phyloP scores from a whole-genome alignment of 306 rosid species.

The Glycine latifolia region DNA sequence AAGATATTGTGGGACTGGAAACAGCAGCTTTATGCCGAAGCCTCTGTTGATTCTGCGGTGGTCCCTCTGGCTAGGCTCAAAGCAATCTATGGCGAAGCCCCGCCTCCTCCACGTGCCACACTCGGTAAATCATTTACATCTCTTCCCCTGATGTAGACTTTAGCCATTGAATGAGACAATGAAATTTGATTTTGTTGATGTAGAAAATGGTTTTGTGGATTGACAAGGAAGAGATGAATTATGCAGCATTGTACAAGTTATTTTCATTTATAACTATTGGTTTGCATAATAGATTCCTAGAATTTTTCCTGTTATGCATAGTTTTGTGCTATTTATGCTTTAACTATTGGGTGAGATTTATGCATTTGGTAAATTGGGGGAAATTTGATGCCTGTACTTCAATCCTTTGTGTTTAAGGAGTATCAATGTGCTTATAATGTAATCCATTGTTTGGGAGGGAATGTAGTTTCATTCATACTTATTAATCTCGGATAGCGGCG shows the following conservation, averaged over 20 bases:
- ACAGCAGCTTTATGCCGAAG: slow-evolving; percentile 78
- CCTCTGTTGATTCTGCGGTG: slow-evolving; percentile 54
- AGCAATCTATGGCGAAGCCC: slow-evolving; percentile 77
- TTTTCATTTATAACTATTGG: not conserved
- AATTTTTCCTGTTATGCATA: too few species aligned
- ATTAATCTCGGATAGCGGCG: too few species aligned
- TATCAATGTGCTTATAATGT: not conserved
- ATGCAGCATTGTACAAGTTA: not conserved
- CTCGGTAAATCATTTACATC: slow-evolving; percentile 55
- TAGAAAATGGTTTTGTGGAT: too few species aligned
- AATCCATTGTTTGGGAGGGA: slow-evolving; percentile 13
- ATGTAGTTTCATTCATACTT: not conserved
- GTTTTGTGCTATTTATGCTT: not conserved
- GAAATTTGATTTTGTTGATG: too few species aligned
- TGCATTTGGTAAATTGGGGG: not conserved
- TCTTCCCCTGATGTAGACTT: too few species aligned
- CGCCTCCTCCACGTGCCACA: slow-evolving; percentile 38
- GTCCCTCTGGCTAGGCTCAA: slow-evolving; percentile 71
- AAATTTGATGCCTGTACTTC: not conserved
- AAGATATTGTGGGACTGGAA: slow-evolving; percentile 85
- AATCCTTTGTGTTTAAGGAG: slow-evolving; percentile 26
- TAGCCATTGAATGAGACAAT: too few species aligned
- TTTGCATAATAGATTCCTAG: too few species aligned
- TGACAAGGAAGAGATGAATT: not conserved
- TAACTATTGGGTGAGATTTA: not conserved